A percentile compares a stretch with the other conserved stretches of the same genome.
Evolutionary conservation across 768 basidiomycete species (phyloP).

Genomic region (Piloderma croceum): DNA sequence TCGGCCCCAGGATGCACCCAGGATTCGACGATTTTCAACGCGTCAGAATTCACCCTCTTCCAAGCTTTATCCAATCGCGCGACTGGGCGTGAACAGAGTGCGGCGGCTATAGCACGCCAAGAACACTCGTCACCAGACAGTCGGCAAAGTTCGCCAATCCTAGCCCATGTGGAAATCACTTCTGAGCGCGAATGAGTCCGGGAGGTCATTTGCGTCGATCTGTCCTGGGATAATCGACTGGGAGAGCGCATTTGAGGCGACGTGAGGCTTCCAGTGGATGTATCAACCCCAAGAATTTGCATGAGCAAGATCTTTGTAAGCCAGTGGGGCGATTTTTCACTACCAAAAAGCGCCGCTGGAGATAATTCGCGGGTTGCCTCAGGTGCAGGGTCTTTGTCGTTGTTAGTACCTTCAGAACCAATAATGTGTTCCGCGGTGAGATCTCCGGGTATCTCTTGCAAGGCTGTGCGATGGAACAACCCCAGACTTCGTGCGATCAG

Average conservation of each 20-base stretch:
- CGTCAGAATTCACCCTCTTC: constrained; percentile 63
- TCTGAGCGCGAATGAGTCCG: constrained; percentile 70
- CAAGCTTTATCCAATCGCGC: constrained; percentile 76
- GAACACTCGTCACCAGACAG: constrained; percentile 72
- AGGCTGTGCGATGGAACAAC: constrained; percentile 50
- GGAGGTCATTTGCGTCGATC: constrained; percentile 31
- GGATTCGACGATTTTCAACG: constrained; percentile 52
- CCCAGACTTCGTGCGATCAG: constrained; percentile 60
- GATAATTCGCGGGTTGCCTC: constrained; percentile 2
- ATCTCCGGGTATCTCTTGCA: constrained; percentile 49
- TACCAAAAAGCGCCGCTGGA: constrained; percentile 51
- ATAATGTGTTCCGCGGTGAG: constrained; percentile 44
- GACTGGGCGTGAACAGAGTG: constrained; percentile 67
- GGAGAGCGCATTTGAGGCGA: background rate
- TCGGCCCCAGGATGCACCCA: constrained; percentile 52
- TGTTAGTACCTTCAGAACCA: constrained; percentile 19
- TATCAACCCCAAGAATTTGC: constrained; percentile 64
- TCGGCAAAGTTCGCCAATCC: constrained; percentile 68
- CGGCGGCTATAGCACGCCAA: constrained; percentile 69
- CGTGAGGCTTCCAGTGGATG: constrained; percentile 27
- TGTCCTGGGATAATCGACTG: constrained; percentile 18
- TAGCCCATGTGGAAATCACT: constrained; percentile 66
- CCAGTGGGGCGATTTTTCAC: constrained; percentile 73
- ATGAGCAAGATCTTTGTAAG: constrained; percentile 66
- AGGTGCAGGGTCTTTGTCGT: background rate